These are phyloP conservation scores for Phytopythium sindhum DNA, from an alignment of 352 stramenopile genomes.

Conservation along the genomic window DNA sequence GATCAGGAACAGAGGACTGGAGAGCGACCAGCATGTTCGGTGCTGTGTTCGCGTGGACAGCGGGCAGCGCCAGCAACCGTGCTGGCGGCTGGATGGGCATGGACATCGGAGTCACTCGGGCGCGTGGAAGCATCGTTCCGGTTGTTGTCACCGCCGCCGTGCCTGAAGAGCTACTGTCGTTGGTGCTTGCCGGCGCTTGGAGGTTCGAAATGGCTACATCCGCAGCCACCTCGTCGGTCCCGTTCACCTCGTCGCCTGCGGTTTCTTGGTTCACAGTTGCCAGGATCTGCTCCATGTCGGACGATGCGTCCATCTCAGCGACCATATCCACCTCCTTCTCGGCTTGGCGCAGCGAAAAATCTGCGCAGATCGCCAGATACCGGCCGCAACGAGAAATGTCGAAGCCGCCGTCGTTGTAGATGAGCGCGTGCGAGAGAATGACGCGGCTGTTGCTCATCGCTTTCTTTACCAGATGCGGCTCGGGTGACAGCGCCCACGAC, in stretches of 20 bases:
- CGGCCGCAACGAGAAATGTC: slow-evolving; percentile 94
- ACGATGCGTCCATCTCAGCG: slow-evolving; percentile 65
- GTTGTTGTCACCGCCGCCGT: slow-evolving; percentile 11
- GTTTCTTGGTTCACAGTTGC: slow-evolving; percentile 60
- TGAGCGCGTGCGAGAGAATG: slow-evolving; percentile 89
- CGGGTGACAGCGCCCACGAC: slow-evolving; percentile 65
- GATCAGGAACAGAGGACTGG: slow-evolving; percentile 47
- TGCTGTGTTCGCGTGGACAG: slow-evolving; percentile 14
- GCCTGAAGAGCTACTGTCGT: slow-evolving; percentile 35
- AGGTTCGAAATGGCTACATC: slow-evolving; percentile 48
- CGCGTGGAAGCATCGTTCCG: slow-evolving; percentile 10
- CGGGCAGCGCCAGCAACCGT: slow-evolving; percentile 29
- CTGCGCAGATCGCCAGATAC: slow-evolving; percentile 93
- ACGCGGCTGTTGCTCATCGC: slow-evolving; percentile 83
- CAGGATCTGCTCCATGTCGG: slow-evolving; percentile 73
- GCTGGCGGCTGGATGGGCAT: slow-evolving; percentile 31
- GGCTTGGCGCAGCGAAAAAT: slow-evolving; percentile 90
- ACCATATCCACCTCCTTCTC: slow-evolving; percentile 85
- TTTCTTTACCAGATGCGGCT: slow-evolving; percentile 73
- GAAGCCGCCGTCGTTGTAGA: slow-evolving; percentile 98
- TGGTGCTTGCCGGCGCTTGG: slow-evolving; percentile 25
- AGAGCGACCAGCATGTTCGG: slow-evolving; percentile 61
- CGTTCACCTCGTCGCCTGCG: slow-evolving; percentile 41
- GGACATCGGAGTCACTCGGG: slow-evolving; percentile 20
- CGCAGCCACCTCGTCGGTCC: slow-evolving; percentile 55